Evolutionary conservation across 2,329 filamentous ascomycete species (phyloP), one percentile per base, ranked within the genome.

Genomic region (Periconia macrospinosa): DNA sequence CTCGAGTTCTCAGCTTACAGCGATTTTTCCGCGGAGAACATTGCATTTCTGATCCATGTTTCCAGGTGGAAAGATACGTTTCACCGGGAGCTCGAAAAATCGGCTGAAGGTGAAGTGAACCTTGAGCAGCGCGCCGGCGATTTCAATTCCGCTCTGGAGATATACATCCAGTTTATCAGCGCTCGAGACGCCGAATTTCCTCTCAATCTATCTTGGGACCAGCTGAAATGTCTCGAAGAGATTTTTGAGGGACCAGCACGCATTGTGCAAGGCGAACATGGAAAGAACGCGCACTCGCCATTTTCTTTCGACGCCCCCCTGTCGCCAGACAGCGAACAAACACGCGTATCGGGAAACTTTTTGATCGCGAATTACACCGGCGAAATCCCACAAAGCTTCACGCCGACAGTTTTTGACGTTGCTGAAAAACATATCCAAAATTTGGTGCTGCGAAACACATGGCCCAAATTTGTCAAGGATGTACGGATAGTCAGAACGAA

Each of bases 391-490:
- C 30, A 40, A 8, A 33, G 2, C n/a, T 61, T 61, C 17, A 33
- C 41, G 3, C n/a, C 20, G 2, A n/a, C 14, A 1, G 52, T 60
- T 0, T 60, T 62, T 33, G 53, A 60, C 27, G 52, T 51, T 8
- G 48, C 48, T 9, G 27, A 51, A 44, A n/a, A 20, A 6, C 55
- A 60, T 43, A 27, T 60, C 3, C 55, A 58, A 50, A 30, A 42
- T 18, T 45, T 62, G 3, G 55, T 62, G 20, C 20, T 62, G 50
- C 53, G 44, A 3, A 62, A 62, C 15, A 60, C 57, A 41, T 62
- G 57, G 59, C 59, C 59, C 5, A 60, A 58, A 52, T 62, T 62
- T 41, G 59, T 62, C n/a, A n/a, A n/a, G n/a, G n/a, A n/a, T n/a
- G n/a, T n/a, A n/a, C n/a, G n/a, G n/a, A n/a, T n/a, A n/a, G n/a